Evolutionary conservation across 2,329 filamentous ascomycete genomes (phyloP), one percentile per base, ranked within the genome.

Genomic region (Massarina eburnea): DNA sequence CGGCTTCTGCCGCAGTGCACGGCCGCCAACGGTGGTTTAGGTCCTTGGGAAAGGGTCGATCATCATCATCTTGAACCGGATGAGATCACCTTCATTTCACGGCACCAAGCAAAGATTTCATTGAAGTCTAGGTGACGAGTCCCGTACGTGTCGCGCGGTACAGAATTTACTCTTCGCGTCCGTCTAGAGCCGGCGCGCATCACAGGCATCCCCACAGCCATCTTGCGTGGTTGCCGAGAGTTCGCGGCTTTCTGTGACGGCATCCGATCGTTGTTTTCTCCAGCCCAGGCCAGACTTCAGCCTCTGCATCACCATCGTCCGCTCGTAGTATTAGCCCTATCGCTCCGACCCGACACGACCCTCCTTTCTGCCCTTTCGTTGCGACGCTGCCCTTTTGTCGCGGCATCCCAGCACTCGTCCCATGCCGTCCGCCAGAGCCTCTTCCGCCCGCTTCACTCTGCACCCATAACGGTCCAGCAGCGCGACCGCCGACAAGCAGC

Each of bases 1-100:
- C 54, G 52, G 58, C 41, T 49, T 39, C 47, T 52, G 48, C 54
- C 52, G 52, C 46, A 34, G 27, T n/a, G 35, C 42, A 39, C 48
- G 47, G 27, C 12, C 27, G 9, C 7, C 12, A 14, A 14, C n/a
- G 12, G 27, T 14, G 4, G 27, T 14, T 26, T 26, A 26, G 24
- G 7, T 30, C 12, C n/a, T n/a, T n/a, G n/a, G n/a, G 27, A 30
- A 30, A 30, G 12, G 27, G 27, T 30, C 27, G 27, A 30, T 30
- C 27, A 30, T 30, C 27, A 30, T 30, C 27, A 30, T 26, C 24
- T 7, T 30, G 9, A 30, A 30, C 27, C 9, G 27, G 6, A 30
- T 30, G 6, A 30, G 27, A 26, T 26, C 24, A 26, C 7, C 24
- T 26, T 7, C 12, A 7, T 7, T 26, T 26, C 12, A 26, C 7